phyloP scores from a whole-genome alignment of 306 rosid species.

The Quercus bicolor region DNA sequence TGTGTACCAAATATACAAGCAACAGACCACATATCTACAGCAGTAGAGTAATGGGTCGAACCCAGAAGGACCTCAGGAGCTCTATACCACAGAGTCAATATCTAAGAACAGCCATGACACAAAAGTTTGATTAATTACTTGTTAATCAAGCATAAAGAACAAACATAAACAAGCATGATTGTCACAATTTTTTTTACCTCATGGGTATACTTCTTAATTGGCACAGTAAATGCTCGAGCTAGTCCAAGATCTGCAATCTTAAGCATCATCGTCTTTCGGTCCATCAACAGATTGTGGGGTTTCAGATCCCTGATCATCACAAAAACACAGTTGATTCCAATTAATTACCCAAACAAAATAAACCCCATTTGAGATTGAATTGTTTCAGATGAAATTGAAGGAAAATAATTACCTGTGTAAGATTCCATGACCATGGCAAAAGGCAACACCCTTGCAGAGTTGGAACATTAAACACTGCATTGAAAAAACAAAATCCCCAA shows the following conservation, averaged over 20 bases:
- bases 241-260: slow-evolving; percentile 96
- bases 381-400: not conserved
- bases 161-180: not conserved
- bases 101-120: slow-evolving; percentile 33
- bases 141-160: not conserved
- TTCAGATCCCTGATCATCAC: slow-evolving; percentile 61
- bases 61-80: slow-evolving; percentile 98
- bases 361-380: not conserved
- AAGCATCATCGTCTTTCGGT: slow-evolving; percentile 72
- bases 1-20: slow-evolving; percentile 82
- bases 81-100: slow-evolving; percentile 89
- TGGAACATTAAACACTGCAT: slow-evolving; percentile 83
- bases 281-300: slow-evolving; percentile 96
- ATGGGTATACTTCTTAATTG: slow-evolving; percentile 91
- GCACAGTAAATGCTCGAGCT: slow-evolving; percentile 88
- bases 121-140: too few relatives aligned
- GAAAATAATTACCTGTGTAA: slow-evolving; percentile 56
- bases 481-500: not conserved
- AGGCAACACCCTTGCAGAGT: slow-evolving; percentile 95
- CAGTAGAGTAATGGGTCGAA: slow-evolving; percentile 95
- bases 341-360: not conserved
- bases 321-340: not conserved
- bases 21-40: slow-evolving; percentile 94
- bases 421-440: slow-evolving; percentile 96
- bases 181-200: slow-evolving; percentile 40